phyloP scores from a whole-genome alignment of 768 basidiomycete genomes.

The Leccinum uliginosum region DNA sequence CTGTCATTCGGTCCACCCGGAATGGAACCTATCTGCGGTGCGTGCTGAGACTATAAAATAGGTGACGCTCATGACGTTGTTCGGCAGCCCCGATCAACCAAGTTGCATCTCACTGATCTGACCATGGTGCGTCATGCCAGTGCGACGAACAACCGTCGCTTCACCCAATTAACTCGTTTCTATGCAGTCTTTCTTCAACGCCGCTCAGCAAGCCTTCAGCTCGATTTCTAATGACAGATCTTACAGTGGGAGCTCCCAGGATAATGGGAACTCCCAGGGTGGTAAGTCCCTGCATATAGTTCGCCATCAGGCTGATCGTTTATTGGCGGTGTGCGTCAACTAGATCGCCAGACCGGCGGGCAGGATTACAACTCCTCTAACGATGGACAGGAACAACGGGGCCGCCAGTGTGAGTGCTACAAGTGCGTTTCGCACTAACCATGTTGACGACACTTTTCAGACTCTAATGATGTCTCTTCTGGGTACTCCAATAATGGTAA shows the following conservation, averaged over 20 bases:
- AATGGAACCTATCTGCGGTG: constrained; percentile 19
- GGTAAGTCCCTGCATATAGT: constrained; percentile 5
- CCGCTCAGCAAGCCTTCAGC: constrained; percentile 64
- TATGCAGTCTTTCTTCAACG: constrained; percentile 59
- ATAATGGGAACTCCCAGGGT: background rate
- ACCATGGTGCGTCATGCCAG: constrained; percentile 27
- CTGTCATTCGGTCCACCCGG: constrained; percentile 18
- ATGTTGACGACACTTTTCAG: background rate
- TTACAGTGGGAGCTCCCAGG: background rate
- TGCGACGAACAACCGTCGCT: too few species aligned
- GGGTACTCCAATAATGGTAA: background rate
- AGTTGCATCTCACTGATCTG: constrained; percentile 4
- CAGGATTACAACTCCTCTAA: background rate
- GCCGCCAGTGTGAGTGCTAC: constrained; percentile 8
- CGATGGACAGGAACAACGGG: constrained; percentile 15
- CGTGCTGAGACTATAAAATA: constrained; percentile 15
- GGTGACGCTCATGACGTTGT: constrained; percentile 3
- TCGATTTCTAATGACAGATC: constrained; percentile 35
- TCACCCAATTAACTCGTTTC: background rate
- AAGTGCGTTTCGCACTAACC: background rate
- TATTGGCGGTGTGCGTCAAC: background rate
- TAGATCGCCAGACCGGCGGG: constrained; percentile 9
- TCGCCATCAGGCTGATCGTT: background rate
- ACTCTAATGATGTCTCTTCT: background rate
- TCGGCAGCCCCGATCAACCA: constrained; percentile 5